Percentiles rank a stretch among this genome's conserved stretches.
Evolutionary conservation across 78 protist genomes (phyloP).

Genomic region (Dictyostelium firmibasis): DNA sequence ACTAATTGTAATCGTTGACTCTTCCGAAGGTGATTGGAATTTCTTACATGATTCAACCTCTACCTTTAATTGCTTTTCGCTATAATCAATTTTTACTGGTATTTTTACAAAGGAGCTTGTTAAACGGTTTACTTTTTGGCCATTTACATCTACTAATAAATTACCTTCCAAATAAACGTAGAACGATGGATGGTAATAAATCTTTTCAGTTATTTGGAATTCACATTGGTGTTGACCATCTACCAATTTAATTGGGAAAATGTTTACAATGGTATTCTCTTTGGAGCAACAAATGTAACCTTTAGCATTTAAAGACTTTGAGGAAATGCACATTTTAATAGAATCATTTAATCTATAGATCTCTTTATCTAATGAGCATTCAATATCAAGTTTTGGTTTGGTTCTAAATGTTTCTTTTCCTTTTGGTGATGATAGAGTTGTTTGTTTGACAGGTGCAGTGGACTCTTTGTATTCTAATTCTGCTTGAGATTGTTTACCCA

Average conservation of each 20-base stretch:
- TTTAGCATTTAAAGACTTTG: background rate
- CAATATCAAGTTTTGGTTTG: background rate
- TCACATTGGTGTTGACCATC: background rate
- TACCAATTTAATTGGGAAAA: background rate
- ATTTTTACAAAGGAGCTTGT: background rate
- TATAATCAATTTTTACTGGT: background rate
- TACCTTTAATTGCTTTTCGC: background rate
- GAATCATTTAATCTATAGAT: background rate
- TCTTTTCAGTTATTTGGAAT: background rate
- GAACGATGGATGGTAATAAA: background rate
- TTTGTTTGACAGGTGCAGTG: background rate
- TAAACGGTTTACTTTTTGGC: background rate
- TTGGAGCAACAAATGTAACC: background rate
- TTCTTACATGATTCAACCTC: background rate
- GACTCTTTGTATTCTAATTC: slow-evolving; percentile 24
- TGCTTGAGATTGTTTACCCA: slow-evolving; percentile 28
- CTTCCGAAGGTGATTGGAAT: slow-evolving; percentile 21
- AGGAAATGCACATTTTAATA: background rate
- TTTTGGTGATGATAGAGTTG: background rate
- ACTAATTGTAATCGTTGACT: background rate
- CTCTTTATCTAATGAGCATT: background rate
- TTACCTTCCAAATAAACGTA: background rate
- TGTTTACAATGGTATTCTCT: background rate
- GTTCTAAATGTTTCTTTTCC: background rate
- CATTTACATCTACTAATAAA: background rate